Evolutionary conservation across 495 filamentous ascomycete genomes (phyloP), one percentile per base, ranked within the genome.

Genomic region (Annulohypoxylon nitens): DNA sequence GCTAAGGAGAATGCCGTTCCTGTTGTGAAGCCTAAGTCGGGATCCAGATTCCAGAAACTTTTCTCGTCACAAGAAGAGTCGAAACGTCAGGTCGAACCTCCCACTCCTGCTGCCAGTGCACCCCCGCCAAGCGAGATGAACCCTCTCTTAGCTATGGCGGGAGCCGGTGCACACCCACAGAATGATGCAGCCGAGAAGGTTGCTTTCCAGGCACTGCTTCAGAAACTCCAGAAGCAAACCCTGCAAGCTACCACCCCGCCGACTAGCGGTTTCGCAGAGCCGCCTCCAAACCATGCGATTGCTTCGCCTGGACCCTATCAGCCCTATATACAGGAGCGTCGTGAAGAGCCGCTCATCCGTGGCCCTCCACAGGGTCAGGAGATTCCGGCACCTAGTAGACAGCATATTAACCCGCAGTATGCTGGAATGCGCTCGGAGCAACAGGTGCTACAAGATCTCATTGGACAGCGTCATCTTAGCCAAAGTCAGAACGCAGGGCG

Each of bases 201-300:
- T 82, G 96, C 93, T 0, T 99, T 99, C 78, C 91, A 95, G 67
- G 89, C 90, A 51, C 91, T 99, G 45, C 82, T 99, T 36, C 88
- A 92, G 68, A 97, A 98, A 87, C 88, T 99, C 41, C 83, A 88
- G 58, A 76, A 77, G 71, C 82, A 75, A 69, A 82, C 45, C 0
- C 68, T 68, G 30, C 70, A 77, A 45, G 67, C 64, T 12, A 72
- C 67, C 51, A 77, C 73, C 11, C 75, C 62, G 33, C 75, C 71
- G 59, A 62, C 64, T 30, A 74, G 41, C 36, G 74, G 37, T 11
- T 80, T 79, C 33, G 67, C 79, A 7, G 80, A 83, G 20, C 74
- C 78, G n/a, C 67, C 73, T 8, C 79, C 80, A 1, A 71, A 72
- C 33, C 77, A 76, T 62, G 70, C 73, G 0, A 71, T 83, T 18